Base-by-base conservation (phyloP, 768 basidiomycete species). In the Tylopilus sp. region DNA sequence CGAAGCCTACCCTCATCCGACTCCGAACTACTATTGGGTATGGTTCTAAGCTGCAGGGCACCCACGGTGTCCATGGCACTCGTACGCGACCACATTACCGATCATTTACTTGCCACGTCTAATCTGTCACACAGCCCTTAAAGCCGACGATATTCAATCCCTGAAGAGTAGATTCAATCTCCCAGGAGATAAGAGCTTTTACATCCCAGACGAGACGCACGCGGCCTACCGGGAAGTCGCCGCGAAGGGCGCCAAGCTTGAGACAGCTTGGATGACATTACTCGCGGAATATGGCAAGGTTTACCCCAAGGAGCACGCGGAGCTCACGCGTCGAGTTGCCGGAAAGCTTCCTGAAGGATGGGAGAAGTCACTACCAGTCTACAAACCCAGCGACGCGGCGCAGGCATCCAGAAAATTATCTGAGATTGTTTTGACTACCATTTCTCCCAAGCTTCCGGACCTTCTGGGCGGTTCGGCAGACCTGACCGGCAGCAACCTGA, bases 401-500 rank as follows among this genome's bases (percentile, higher is more conserved):
- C 87, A 89, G 68, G 95, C 92, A 4, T 89, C 89, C 50, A 86
- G 95, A 65, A 97, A 98, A 76, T 80, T 92, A 45, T 96, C 93
- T 26, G 95, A 97, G 72, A 89, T 90, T 55, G 87, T 86, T 52
- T 78, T 97, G 64, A 86, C 86, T 46, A 81, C 85, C 45, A 76
- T 97, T 59, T 80, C 82, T 48, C 80, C 86, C 52, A 76, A 70
- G 42, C 75, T 98, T 31, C 94, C 95, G 29, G 95, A 98, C 50
- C 79, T 97, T 53, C 52, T 90, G 28, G 92, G 92, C 65, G 92
- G 92, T 55, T 93, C 90, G 30, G 92, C 92, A 45, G 92, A 95
- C 74, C 73, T 94, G 71, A 94, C 93, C n/a, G 85, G 90, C 52
- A 89, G 85, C 69, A 96, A 95, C 75, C 76, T 95, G 63, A 96